Conservation (phyloP, 192 early-diverging fungal genomes). For the Coemansia sp. region DNA sequence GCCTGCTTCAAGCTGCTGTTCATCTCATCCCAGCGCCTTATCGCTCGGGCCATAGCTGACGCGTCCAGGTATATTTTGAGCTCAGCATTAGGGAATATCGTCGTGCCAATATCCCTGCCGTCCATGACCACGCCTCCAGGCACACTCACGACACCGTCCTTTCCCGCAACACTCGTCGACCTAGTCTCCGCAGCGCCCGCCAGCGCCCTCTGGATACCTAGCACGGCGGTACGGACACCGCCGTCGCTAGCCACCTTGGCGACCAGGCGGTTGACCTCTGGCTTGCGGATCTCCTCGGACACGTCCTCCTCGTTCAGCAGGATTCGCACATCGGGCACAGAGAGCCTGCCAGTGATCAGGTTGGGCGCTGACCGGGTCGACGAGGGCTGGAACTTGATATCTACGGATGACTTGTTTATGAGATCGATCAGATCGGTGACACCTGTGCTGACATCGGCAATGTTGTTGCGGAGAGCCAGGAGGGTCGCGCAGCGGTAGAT, state of each 20-base stretch:
- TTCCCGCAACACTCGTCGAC: background rate
- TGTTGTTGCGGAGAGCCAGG: constrained; percentile 27
- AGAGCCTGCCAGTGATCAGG: constrained; percentile 15
- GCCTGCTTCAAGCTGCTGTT: constrained; percentile 25
- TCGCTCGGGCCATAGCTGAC: constrained; percentile 61
- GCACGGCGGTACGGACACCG: constrained; percentile 54
- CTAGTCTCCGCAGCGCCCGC: constrained; percentile 43
- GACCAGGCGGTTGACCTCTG: constrained; percentile 57
- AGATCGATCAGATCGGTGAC: constrained; percentile 43
- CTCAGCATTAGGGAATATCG: constrained; percentile 71
- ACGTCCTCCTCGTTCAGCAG: constrained; percentile 65
- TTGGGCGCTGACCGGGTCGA: background rate
- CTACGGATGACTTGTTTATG: constrained; percentile 5
- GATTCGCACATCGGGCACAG: constrained; percentile 35
- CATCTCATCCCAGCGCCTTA: constrained; percentile 65
- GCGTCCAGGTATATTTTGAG: constrained; percentile 77
- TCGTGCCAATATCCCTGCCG: constrained; percentile 78
- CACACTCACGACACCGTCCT: background rate
- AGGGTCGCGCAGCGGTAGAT: constrained; percentile 58
- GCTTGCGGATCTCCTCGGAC: constrained; percentile 59
- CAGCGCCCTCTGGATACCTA: constrained; percentile 57
- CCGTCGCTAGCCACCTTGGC: constrained; percentile 61
- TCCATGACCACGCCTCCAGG: constrained; percentile 75
- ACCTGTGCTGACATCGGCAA: background rate
- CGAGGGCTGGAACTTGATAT: constrained; percentile 35